Evolutionary conservation across 768 basidiomycete genomes (phyloP).

Genomic region (Tricholoma hemisulphureum): DNA sequence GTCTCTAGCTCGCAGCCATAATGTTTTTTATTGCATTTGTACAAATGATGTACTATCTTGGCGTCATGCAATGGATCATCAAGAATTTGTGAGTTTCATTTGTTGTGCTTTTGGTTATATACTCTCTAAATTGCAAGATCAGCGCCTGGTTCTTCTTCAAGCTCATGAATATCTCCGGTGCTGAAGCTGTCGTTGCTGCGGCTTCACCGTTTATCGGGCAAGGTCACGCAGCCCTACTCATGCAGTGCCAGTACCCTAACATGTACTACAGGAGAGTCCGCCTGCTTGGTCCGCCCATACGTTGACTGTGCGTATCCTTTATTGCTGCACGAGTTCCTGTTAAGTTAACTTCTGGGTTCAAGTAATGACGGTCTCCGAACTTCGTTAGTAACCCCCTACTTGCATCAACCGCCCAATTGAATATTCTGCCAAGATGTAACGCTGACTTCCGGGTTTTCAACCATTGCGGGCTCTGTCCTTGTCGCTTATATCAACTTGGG

Average conservation of each 20-base stretch:
- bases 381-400: slow-evolving; percentile 44
- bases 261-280: slow-evolving; percentile 57
- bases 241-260: neutral
- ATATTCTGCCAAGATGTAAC: slow-evolving; percentile 47
- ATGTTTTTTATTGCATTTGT: slow-evolving; percentile 95
- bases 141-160: slow-evolving; percentile 95
- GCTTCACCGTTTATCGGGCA: slow-evolving; percentile 94
- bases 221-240: slow-evolving; percentile 36
- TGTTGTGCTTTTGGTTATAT: neutral
- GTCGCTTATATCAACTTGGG: slow-evolving; percentile 79
- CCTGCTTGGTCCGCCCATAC: slow-evolving; percentile 82
- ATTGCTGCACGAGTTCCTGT: slow-evolving; percentile 5
- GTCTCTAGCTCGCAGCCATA: slow-evolving; percentile 61
- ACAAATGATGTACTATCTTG: slow-evolving; percentile 87
- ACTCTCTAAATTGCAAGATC: neutral
- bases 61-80: slow-evolving; percentile 94
- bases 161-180: slow-evolving; percentile 88
- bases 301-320: slow-evolving; percentile 50
- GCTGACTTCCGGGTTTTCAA: slow-evolving; percentile 93
- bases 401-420: neutral
- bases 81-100: slow-evolving; percentile 64
- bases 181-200: slow-evolving; percentile 89
- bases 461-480: slow-evolving; percentile 89
- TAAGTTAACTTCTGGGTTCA: neutral
- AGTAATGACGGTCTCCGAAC: slow-evolving; percentile 81